Evolutionary conservation across 257 asterid genomes (phyloP).

Genomic region (Linaria vulgaris): DNA sequence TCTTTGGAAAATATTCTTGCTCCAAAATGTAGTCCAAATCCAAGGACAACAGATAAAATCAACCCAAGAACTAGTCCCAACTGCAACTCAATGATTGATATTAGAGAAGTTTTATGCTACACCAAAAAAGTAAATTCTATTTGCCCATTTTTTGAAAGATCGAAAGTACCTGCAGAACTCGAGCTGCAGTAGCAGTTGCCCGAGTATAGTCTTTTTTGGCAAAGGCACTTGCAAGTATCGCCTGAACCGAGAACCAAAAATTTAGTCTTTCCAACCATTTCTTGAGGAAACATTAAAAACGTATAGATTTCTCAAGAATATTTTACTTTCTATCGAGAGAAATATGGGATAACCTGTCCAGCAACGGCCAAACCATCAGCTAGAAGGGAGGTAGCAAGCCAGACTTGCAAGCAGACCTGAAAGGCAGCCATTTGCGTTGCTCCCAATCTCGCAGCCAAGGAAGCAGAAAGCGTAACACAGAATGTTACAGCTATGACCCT

Average conservation of each 20-base stretch:
- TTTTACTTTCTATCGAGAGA: neutral
- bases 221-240: constrained; percentile 74
- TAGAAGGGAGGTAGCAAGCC: constrained; percentile 80
- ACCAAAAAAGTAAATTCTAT: neutral
- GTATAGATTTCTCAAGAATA: neutral
- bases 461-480: constrained; percentile 82
- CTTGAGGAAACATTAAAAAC: neutral
- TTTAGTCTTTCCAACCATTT: neutral
- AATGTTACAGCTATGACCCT: constrained; percentile 86
- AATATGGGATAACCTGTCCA: constrained; percentile 55
- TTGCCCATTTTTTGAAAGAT: neutral
- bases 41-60: constrained; percentile 50
- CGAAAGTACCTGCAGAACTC: constrained; percentile 56
- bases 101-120: constrained; percentile 4
- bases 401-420: constrained; percentile 83
- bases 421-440: constrained; percentile 85
- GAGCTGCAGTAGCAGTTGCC: constrained; percentile 51
- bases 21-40: constrained; percentile 60
- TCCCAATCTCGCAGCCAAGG: constrained; percentile 77
- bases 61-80: constrained; percentile 65
- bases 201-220: constrained; percentile 55
- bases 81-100: constrained; percentile 35
- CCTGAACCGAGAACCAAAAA: constrained; percentile 27
- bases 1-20: constrained; percentile 64
- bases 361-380: constrained; percentile 90